Evolutionary conservation across 192 early-diverging fungal species (phyloP).

Genomic region (Podila minutissima): DNA sequence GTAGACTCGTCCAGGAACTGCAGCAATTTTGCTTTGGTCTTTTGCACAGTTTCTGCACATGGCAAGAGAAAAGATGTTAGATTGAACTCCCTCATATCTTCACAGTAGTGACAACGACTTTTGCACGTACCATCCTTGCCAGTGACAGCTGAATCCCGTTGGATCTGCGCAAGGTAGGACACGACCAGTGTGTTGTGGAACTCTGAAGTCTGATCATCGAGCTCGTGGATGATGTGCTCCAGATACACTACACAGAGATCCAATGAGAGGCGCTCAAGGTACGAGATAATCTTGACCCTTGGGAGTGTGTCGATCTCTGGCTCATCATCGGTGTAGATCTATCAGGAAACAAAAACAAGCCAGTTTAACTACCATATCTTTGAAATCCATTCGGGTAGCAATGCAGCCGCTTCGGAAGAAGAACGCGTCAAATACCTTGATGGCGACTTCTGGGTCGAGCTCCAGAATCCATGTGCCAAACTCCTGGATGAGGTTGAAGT

Average conservation of each 20-base stretch:
- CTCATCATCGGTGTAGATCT: constrained; percentile 68
- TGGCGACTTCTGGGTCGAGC: constrained; percentile 67
- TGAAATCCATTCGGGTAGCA: constrained; percentile 47
- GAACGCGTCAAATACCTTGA: constrained; percentile 63
- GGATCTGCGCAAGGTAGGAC: constrained; percentile 78
- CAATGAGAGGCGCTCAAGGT: constrained; percentile 74
- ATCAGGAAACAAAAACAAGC: background rate
- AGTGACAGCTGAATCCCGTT: constrained; percentile 35
- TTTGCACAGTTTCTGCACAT: constrained; percentile 15
- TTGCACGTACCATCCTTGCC: constrained; percentile 17
- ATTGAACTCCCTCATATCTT: background rate
- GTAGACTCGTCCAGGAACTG: constrained; percentile 76
- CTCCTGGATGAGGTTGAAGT: constrained; percentile 85
- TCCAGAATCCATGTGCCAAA: constrained; percentile 85
- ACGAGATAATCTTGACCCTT: constrained; percentile 66
- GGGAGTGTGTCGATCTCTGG: constrained; percentile 71
- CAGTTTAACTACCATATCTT: too few species aligned
- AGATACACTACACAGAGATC: constrained; percentile 80
- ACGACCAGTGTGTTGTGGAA: constrained; percentile 86
- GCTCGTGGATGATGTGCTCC: constrained; percentile 80
- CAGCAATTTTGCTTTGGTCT: constrained; percentile 57
- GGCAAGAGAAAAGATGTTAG: constrained; percentile 14
- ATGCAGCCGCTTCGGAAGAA: constrained; percentile 1
- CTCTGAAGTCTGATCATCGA: constrained; percentile 70
- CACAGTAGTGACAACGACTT: background rate